These are phyloP conservation scores for Pyrus bretschneideri DNA, from an alignment of 306 rosid genomes.

Conservation along the genomic window DNA sequence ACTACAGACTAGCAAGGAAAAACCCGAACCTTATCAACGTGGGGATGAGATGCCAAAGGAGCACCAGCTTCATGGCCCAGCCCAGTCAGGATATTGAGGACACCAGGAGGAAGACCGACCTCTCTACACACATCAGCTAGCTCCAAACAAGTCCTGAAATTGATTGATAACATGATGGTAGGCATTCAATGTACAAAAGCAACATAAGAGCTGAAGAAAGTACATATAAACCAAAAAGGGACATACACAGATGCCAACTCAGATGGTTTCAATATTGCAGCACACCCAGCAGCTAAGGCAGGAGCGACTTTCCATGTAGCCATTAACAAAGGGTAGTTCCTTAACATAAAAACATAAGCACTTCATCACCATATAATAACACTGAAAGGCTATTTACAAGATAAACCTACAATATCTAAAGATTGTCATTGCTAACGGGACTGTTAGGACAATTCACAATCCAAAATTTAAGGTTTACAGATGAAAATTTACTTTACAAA, in stretches of 20 bases:
- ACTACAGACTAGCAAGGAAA: neutral
- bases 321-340: constrained; percentile 93
- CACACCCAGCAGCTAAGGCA: constrained; percentile 96
- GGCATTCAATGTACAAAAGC: constrained; percentile 6
- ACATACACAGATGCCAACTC: constrained; percentile 90
- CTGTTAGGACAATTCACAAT: neutral
- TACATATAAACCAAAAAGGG: constrained; percentile 11
- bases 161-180: constrained; percentile 1
- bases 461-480: neutral
- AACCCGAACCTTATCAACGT: constrained; percentile 72
- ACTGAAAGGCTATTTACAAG: neutral
- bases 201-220: constrained; percentile 9
- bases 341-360: constrained; percentile 27
- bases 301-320: constrained; percentile 99
- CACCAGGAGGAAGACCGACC: constrained; percentile 81
- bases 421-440: neutral
- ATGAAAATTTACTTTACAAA: neutral
- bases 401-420: neutral
- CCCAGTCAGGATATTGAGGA: constrained; percentile 81
- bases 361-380: neutral
- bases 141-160: constrained; percentile 82
- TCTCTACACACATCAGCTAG: constrained; percentile 68
- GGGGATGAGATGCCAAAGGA: constrained; percentile 87
- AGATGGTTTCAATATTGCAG: constrained; percentile 96
- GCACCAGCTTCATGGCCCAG: constrained; percentile 95